Evolutionary conservation across 208 protist genomes (phyloP).

Genomic region (Trichomonas vaginalis): DNA sequence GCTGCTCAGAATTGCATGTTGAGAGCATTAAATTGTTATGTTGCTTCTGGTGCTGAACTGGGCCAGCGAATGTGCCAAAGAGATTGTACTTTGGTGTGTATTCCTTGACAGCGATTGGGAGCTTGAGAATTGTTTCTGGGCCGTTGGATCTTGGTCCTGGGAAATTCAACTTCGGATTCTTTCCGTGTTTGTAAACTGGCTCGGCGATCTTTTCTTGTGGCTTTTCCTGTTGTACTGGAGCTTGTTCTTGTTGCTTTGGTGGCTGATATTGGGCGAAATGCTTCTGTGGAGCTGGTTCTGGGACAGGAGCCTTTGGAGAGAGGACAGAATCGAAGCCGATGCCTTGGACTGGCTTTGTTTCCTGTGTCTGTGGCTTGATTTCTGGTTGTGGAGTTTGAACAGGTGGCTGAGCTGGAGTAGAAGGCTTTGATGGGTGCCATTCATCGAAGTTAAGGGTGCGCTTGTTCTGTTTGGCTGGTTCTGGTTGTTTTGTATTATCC

Average conservation of each 20-base stretch:
- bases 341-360: not conserved
- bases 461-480: not conserved
- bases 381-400: not conserved
- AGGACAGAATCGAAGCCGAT: not conserved
- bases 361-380: not conserved
- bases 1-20: not conserved
- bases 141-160: not conserved
- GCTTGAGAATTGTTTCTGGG: not conserved
- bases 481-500: not conserved
- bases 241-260: too few relatives aligned
- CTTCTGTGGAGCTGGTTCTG: not conserved
- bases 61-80: not conserved
- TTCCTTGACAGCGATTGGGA: not conserved
- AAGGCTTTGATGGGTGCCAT: not conserved
- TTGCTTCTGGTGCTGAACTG: not conserved
- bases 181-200: not conserved
- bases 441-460: not conserved
- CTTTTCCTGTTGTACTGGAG: not conserved
- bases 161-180: not conserved
- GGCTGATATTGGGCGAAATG: too few relatives aligned
- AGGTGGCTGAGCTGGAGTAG: too few relatives aligned
- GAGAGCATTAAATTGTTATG: not conserved
- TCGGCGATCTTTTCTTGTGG: not conserved
- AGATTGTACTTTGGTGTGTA: not conserved
- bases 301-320: not conserved